These are phyloP conservation scores for Leccinum truebloodii DNA, from an alignment of 768 basidiomycete genomes.

Conservation along the genomic window DNA sequence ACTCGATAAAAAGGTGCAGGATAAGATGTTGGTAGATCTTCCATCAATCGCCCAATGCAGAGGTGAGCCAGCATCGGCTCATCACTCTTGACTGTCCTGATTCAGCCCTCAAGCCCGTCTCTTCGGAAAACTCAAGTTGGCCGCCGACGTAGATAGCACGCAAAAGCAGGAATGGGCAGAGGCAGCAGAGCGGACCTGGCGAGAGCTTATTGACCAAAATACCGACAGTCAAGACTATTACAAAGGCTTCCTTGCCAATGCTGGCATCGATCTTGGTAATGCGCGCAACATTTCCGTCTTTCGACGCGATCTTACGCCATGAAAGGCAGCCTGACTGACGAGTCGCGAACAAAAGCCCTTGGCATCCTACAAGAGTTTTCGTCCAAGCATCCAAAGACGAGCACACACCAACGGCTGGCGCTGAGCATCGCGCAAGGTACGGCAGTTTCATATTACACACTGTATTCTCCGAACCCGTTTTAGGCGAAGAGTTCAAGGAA, in stretches of 20 bases:
- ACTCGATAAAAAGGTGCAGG: slow-evolving; percentile 65
- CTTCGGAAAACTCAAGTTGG: slow-evolving; percentile 53
- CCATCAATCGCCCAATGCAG: slow-evolving; percentile 65
- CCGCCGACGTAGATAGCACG: slow-evolving; percentile 8
- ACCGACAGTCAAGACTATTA: slow-evolving; percentile 84
- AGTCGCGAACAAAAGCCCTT: slow-evolving; percentile 54
- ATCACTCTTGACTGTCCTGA: slow-evolving; percentile 4
- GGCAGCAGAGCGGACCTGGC: slow-evolving; percentile 83
- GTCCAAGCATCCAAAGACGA: slow-evolving; percentile 62
- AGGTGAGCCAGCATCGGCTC: slow-evolving; percentile 42
- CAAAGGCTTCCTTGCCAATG: slow-evolving; percentile 63
- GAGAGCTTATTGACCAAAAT: slow-evolving; percentile 79
- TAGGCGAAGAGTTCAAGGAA: slow-evolving; percentile 68
- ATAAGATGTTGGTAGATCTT: slow-evolving; percentile 68
- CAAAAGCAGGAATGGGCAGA: slow-evolving; percentile 42
- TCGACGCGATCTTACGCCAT: slow-evolving; percentile 15
- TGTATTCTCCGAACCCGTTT: neutral
- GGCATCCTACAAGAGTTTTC: slow-evolving; percentile 59
- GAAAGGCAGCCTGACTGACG: slow-evolving; percentile 47
- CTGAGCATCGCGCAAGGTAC: slow-evolving; percentile 62
- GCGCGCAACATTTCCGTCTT: slow-evolving; percentile 6
- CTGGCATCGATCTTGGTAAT: slow-evolving; percentile 67
- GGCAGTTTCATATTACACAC: slow-evolving; percentile 1
- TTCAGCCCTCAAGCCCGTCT: slow-evolving; percentile 60
- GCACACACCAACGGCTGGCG: slow-evolving; percentile 71